Evolutionary conservation across 768 basidiomycete genomes (phyloP).

Genomic region (Termitomyces sp.): DNA sequence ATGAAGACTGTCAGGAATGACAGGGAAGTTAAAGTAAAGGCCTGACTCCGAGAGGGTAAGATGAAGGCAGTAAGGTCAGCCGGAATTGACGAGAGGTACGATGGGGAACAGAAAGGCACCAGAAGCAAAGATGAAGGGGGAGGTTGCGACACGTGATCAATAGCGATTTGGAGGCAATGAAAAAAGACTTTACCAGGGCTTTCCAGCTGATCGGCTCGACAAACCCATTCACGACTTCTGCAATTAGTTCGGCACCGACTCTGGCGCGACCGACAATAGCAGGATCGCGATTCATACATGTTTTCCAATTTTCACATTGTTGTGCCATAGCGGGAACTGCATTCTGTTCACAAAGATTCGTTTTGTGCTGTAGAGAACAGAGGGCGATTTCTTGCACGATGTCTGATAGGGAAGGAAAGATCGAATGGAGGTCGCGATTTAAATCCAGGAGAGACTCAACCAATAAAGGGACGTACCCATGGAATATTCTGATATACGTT

Average conservation of each 20-base stretch:
- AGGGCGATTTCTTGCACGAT: constrained; percentile 89
- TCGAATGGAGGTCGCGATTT: background rate
- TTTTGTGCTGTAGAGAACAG: constrained; percentile 76
- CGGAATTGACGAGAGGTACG: background rate
- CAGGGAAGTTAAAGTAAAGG: constrained; percentile 70
- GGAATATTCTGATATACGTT: constrained; percentile 82
- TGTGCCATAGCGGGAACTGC: constrained; percentile 85
- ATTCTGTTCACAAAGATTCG: constrained; percentile 72
- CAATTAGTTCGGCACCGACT: constrained; percentile 91
- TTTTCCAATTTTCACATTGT: constrained; percentile 87
- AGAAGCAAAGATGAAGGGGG: background rate
- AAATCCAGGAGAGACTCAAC: background rate
- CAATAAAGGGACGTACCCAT: constrained; percentile 52
- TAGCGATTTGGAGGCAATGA: background rate
- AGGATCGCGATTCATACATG: constrained; percentile 94
- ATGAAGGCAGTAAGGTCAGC: background rate
- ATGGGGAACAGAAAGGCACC: background rate
- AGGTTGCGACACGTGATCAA: constrained; percentile 8
- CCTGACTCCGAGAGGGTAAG: constrained; percentile 28
- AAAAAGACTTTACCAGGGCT: constrained; percentile 61
- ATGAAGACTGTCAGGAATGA: constrained; percentile 76
- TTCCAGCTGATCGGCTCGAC: constrained; percentile 98
- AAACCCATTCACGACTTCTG: constrained; percentile 94
- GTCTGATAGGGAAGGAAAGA: constrained; percentile 37
- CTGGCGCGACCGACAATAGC: constrained; percentile 82